phyloP scores from a whole-genome alignment of 169 alveolate species.

The Amoebophrya sp. region DNA sequence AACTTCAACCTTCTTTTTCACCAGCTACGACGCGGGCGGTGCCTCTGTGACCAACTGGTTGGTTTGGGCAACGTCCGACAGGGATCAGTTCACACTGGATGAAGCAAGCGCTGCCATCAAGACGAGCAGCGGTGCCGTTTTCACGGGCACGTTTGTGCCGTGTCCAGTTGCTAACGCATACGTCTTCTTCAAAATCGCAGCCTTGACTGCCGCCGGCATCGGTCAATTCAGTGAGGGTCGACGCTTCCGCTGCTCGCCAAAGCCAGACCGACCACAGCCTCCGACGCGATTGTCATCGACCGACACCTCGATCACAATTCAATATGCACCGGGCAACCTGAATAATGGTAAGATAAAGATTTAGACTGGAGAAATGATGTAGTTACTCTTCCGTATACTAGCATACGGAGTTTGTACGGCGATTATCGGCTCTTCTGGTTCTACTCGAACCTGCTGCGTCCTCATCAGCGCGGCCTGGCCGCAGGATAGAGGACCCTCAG shows the following conservation, averaged over 20 bases:
- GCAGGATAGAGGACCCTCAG: no score
- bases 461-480: no score
- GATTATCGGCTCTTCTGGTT: no score
- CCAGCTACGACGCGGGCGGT: slow-evolving; percentile 18
- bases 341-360: no score
- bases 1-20: no score
- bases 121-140: neutral
- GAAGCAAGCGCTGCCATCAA: neutral
- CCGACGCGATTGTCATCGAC: neutral
- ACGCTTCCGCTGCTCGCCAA: slow-evolving; percentile 2
- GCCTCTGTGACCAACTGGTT: neutral
- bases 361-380: no score
- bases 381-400: no score
- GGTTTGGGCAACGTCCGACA: slow-evolving; percentile 3
- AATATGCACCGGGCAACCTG: neutral
- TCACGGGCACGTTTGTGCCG: neutral
- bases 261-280: neutral
- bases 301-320: neutral
- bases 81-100: neutral
- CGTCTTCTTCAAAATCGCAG: slow-evolving; percentile 10
- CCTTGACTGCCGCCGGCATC: neutral
- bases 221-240: neutral
- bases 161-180: neutral
- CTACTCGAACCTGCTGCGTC: no score
- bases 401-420: no score